Base-by-base conservation (phyloP, 2,329 filamentous ascomycete genomes). In the Pestalotiopsis sp. region DNA sequence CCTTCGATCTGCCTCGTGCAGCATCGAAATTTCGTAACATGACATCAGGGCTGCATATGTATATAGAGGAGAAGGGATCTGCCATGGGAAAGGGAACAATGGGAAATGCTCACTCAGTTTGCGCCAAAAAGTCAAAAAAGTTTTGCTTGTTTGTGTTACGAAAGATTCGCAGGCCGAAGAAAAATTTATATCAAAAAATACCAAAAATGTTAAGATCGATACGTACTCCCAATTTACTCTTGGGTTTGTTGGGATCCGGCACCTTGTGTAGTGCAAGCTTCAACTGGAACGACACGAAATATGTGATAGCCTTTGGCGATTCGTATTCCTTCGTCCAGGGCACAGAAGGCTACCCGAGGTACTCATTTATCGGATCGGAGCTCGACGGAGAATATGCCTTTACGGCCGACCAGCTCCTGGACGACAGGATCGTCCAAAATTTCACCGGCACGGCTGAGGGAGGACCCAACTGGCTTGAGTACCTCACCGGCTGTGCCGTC, bases 391-490 rank as follows among this genome's bases (percentile, higher is more conserved):
- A 84, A 65, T 78, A 81, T 36, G 74, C 77, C 39, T 86, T 81
- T 71, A 80, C 80, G 7, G 75, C 81, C 3, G 31, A 76, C 3
- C 74, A 81, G 12, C 77, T 86, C 1, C 77, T 86, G 31, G 76
- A 72, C 2, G 75, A 84, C 71, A 76, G 79, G 70, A 86, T 87
- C 66, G 80, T 86, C 1, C 65, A 67, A 39, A 86, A 87, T 41
- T 81, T 84, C 70, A 83, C 81, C 2, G 77, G 76, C 17, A 84
- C 83, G 0, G 84, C 84, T 23, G 83, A 84, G 67, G 85, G 85
- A 2, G 85, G 86, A 0, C 83, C 85, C 0, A 86, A 88, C 65
- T 88, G 85, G 85, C 79, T 86, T 2, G 84, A 88, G 71, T 84
- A 81, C 65, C 77, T 88, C 17, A 87, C 86, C 6, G 74, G 76